Evolutionary conservation across 2,329 filamentous ascomycete genomes (phyloP).

Genomic region (Botrytis galanthina): DNA sequence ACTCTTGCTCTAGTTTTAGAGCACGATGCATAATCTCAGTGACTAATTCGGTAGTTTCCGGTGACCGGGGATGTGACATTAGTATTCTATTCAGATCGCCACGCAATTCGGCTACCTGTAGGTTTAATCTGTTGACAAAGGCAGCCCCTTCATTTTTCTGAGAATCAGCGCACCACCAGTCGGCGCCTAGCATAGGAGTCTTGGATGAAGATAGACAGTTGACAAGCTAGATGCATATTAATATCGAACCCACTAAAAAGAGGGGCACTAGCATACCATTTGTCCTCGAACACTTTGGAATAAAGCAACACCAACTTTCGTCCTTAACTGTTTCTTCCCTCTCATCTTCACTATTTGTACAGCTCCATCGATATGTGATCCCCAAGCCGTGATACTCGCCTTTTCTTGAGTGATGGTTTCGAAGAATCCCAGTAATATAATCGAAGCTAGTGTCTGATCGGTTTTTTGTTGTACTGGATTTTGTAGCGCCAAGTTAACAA

Average conservation of each 20-base stretch:
- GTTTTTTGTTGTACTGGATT: slow-evolving; percentile 49
- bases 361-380: slow-evolving; percentile 63
- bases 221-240: slow-evolving; percentile 46
- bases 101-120: slow-evolving; percentile 55
- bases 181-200: slow-evolving; percentile 51
- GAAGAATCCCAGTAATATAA: slow-evolving; percentile 59
- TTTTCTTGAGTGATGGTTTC: slow-evolving; percentile 54
- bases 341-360: slow-evolving; percentile 58
- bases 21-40: slow-evolving; percentile 51
- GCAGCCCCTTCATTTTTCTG: slow-evolving; percentile 51
- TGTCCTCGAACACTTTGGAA: slow-evolving; percentile 61
- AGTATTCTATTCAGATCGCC: slow-evolving; percentile 53
- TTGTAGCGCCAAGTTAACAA: slow-evolving; percentile 52
- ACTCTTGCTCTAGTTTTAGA: slow-evolving; percentile 52
- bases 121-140: slow-evolving; percentile 45
- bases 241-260: not conserved
- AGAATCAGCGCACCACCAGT: slow-evolving; percentile 60
- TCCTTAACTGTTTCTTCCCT: slow-evolving; percentile 54
- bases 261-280: slow-evolving; percentile 47
- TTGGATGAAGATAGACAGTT: slow-evolving; percentile 55
- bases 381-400: slow-evolving; percentile 57
- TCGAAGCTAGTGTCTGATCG: slow-evolving; percentile 59
- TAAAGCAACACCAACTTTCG: slow-evolving; percentile 52
- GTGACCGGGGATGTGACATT: slow-evolving; percentile 45
- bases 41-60: slow-evolving; percentile 51